phyloP scores from a whole-genome alignment of 768 basidiomycete species.

The Boletus coccyginus region DNA sequence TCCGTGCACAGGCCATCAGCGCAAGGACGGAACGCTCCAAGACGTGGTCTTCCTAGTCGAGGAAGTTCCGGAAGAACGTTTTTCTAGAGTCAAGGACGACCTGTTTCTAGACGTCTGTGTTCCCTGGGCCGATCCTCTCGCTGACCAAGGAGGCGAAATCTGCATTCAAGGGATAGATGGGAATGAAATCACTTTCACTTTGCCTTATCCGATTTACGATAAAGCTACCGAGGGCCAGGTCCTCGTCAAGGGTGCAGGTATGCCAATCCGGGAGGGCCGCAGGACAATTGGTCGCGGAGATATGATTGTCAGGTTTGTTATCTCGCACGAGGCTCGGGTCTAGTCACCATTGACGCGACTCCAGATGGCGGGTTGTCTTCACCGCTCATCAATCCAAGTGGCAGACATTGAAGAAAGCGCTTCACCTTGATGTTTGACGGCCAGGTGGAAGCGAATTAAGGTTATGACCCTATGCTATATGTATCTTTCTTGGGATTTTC shows the following conservation, averaged over 20 bases:
- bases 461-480: constrained; percentile 21
- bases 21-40: constrained; percentile 52
- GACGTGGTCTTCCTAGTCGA: constrained; percentile 68
- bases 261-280: constrained; percentile 59
- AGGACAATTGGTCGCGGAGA: constrained; percentile 57
- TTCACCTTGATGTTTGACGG: constrained; percentile 27
- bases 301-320: constrained; percentile 54
- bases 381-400: constrained; percentile 31
- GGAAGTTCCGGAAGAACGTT: constrained; percentile 55
- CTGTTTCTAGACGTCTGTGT: constrained; percentile 53
- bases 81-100: constrained; percentile 55
- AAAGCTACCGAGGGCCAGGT: constrained; percentile 48
- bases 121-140: constrained; percentile 51
- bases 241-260: constrained; percentile 59
- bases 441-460: constrained; percentile 3
- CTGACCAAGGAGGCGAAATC: constrained; percentile 46
- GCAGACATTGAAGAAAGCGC: constrained; percentile 27
- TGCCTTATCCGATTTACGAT: constrained; percentile 52
- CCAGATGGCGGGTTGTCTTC: constrained; percentile 34
- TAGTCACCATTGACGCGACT: neutral
- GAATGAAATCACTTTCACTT: constrained; percentile 45
- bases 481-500: constrained; percentile 16
- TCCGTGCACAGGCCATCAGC: constrained; percentile 65
- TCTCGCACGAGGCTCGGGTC: constrained; percentile 1
- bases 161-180: constrained; percentile 58